phyloP scores from a whole-genome alignment of 1,139 yeast species.

The Yamadazyma dushanensis region DNA sequence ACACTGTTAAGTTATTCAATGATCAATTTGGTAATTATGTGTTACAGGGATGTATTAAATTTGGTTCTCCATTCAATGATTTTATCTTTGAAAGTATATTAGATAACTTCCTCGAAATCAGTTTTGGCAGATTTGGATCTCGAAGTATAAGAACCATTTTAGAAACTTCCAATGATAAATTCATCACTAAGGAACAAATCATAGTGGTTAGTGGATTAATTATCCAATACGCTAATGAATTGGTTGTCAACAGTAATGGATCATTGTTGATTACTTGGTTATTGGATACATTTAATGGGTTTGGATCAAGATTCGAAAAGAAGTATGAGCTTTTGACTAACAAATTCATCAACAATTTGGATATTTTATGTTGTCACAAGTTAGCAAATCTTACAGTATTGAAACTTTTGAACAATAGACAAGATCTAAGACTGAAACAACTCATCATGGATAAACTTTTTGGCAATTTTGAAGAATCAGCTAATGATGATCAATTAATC shows the following conservation, averaged over 20 bases:
- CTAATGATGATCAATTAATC: constrained; percentile 19
- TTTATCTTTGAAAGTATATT: constrained; percentile 85
- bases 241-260: constrained; percentile 85
- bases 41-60: constrained; percentile 88
- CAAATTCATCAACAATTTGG: constrained; percentile 61
- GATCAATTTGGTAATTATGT: constrained; percentile 98
- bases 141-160: constrained; percentile 91
- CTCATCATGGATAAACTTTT: constrained; percentile 65
- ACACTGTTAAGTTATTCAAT: constrained; percentile 80
- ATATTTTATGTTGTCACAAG: constrained; percentile 75
- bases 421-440: constrained; percentile 63
- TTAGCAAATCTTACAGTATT: constrained; percentile 81
- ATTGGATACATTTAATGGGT: constrained; percentile 77
- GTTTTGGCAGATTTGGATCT: constrained; percentile 92
- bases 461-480: constrained; percentile 41
- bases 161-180: constrained; percentile 62
- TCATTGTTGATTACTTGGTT: constrained; percentile 91
- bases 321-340: constrained; percentile 41
- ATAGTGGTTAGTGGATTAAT: constrained; percentile 78
- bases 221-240: constrained; percentile 69
- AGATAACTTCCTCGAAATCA: constrained; percentile 76
- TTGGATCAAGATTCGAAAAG: constrained; percentile 45
- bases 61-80: constrained; percentile 85
- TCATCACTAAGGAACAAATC: constrained; percentile 61
- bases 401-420: constrained; percentile 72